These are phyloP conservation scores for Euclidium syriacum DNA, from an alignment of 345 rosid genomes.

Conservation along the genomic window DNA sequence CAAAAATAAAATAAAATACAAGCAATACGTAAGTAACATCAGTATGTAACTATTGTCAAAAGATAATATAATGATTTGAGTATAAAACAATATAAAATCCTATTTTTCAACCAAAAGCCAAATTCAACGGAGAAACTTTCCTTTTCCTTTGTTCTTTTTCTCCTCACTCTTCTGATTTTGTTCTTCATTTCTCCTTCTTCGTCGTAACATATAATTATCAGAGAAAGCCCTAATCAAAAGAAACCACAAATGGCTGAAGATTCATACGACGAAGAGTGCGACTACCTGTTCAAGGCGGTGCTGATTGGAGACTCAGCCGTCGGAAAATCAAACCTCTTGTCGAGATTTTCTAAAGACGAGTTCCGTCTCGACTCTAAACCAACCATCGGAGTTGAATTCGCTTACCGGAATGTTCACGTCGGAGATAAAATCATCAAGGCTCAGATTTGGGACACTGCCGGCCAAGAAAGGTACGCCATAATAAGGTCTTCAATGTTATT, in stretches of 20 bases:
- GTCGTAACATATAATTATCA: not conserved
- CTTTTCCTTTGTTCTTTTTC: conserved; percentile 20
- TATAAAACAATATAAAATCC: conserved; percentile 3
- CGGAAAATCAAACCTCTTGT: conserved; percentile 81
- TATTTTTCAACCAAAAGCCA: conserved; percentile 26
- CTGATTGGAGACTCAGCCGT: conserved; percentile 81
- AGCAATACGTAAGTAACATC: too few species aligned
- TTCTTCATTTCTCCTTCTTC: conserved; percentile 11
- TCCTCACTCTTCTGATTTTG: not conserved
- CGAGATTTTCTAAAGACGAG: conserved; percentile 69
- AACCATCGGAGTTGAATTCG: conserved; percentile 88
- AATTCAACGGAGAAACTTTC: conserved; percentile 25
- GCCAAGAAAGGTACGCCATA: conserved; percentile 98
- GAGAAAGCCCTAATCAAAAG: not conserved
- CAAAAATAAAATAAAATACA: too few species aligned
- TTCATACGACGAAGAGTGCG: conserved; percentile 80
- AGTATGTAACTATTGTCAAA: not conserved
- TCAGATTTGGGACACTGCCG: conserved; percentile 97
- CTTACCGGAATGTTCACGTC: conserved; percentile 65
- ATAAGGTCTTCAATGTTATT: not conserved
- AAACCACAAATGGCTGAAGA: conserved; percentile 28
- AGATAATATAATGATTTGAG: not conserved
- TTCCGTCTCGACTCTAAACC: conserved; percentile 89
- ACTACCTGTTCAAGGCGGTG: conserved; percentile 78
- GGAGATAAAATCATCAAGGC: conserved; percentile 79